Evolutionary conservation across 2,329 filamentous ascomycete genomes (phyloP), one percentile per base, ranked within the genome.

Genomic region (Lecanosticta acicola): DNA sequence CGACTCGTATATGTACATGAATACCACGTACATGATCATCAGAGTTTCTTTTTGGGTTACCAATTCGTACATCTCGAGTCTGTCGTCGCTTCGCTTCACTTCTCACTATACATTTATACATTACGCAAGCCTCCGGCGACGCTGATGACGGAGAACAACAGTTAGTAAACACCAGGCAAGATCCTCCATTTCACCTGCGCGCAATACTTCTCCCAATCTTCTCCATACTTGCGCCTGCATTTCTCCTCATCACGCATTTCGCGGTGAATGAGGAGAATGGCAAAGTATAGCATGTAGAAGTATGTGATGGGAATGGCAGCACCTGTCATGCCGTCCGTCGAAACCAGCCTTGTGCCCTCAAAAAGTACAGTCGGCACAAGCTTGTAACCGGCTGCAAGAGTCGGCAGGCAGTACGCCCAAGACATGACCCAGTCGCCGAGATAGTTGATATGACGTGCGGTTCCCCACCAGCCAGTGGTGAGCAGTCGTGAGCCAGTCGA

Each of bases 231-330:
- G 63, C 79, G 79, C 53, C 78, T 75, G 68, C 91, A 97, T 74
- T 95, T 95, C 65, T 87, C 85, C 57, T 96, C 90, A 57, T 97
- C 91, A 43, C 91, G 78, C 48, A 81, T 73, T 64, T 94, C 89
- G 16, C 91, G 84, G 65, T 96, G 91, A 43, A 96, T 73, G 9
- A 97, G 75, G 51, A 97, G 70, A 10, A 94, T 71, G 3, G 83
- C 89, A 71, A 97, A 96, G 72, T 96, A 97, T 5, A 94, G 60
- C 57, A 96, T 76, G 71, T 94, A 97, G 65, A 96, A 96, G 72
- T 96, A 97, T 0, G 90, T 95, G 56, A 96, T 79, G 37, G 90
- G 72, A 69, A 90, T 89, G 38, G 85, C 89, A 79, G 85, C 94
- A 17, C 88, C 90, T 57, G 78, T 80, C 24, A 86, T 83, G 19